Base-by-base conservation (phyloP, 2,329 filamentous ascomycete genomes). In the Dactylonectria estremocensis region DNA sequence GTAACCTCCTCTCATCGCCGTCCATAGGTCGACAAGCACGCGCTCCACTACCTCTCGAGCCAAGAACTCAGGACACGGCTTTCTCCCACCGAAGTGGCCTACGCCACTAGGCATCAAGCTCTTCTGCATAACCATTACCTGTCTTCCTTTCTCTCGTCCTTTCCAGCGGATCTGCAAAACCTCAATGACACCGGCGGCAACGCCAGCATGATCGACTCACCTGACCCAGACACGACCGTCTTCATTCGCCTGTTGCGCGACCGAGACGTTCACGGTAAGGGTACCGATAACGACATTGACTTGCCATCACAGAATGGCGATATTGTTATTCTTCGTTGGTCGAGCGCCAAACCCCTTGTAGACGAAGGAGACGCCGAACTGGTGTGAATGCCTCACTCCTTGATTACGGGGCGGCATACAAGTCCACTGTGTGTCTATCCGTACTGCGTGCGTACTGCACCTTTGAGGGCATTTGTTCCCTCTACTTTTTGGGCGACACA, bases 131-230 rank as follows among this genome's bases (percentile, higher is more conserved):
- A 90, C 59, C 95, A 98, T 81, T 98, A 97, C 82, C 86, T 93
- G 5, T 88, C 91, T 1, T 95, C 93, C 1, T 99, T 99, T 77
- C 86, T 99, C 16, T 88, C 87, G 0, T 90, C 92, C 13, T 98
- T 99, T 75, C 96, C 96, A 0, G 83, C 89, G 14, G 86, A 89
- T 52, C 81, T 99, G 74, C 92, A 95, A 80, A 91, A 95, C 72
- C 84, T 99, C 61, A 97, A 98, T 81, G 96, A 99, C 83, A 93
- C 93, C 14, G 91, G 93, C 0, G 95, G 95, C 33, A 95, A 95
- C 10, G 91, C 95, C 64, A 95, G 89, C 82, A 99, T 99, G 96
- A 90, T 98, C 33, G 95, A 97, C 77, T 86, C 89, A 2, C 96
- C 96, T 0, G 96, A 98, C 78, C 83, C 90, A 54, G 93, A 96